Evolutionary conservation across 768 basidiomycete genomes (phyloP).

Genomic region (Sarcodon aspratus): DNA sequence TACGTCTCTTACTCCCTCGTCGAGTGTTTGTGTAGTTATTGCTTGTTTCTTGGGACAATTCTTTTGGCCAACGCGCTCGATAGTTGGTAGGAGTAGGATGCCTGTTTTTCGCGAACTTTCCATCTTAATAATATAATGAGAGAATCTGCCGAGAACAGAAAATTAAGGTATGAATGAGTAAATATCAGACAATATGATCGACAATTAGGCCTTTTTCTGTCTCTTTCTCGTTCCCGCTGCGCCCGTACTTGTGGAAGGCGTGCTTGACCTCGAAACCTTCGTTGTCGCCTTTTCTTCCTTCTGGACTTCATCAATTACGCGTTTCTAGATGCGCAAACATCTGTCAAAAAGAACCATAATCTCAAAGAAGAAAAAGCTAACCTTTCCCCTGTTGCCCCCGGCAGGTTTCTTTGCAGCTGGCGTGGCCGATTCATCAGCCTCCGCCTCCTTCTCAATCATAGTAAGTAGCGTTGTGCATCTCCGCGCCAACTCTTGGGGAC

Average conservation of each 20-base stretch:
- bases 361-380: constrained; percentile 16
- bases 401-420: no score
- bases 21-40: no score
- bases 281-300: constrained; percentile 35
- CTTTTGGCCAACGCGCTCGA: no score
- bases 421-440: constrained; percentile 56
- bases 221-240: constrained; percentile 40
- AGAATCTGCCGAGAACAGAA: background rate
- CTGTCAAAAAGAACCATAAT: background rate
- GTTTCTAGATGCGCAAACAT: constrained; percentile 36
- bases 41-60: no score
- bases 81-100: no score
- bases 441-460: constrained; percentile 90
- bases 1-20: no score
- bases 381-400: constrained; percentile 38
- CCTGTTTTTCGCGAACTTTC: no score
- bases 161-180: background rate
- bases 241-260: constrained; percentile 37
- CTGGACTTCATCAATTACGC: constrained; percentile 57
- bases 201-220: constrained; percentile 46
- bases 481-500: constrained; percentile 78
- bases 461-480: constrained; percentile 79
- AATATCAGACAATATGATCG: background rate
- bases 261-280: constrained; percentile 42
- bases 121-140: no score